Percentiles rank a stretch among this genome's conserved stretches.
Evolutionary conservation across 129 eudicot genomes (phyloP).

Genomic region (Lonicera japonica): DNA sequence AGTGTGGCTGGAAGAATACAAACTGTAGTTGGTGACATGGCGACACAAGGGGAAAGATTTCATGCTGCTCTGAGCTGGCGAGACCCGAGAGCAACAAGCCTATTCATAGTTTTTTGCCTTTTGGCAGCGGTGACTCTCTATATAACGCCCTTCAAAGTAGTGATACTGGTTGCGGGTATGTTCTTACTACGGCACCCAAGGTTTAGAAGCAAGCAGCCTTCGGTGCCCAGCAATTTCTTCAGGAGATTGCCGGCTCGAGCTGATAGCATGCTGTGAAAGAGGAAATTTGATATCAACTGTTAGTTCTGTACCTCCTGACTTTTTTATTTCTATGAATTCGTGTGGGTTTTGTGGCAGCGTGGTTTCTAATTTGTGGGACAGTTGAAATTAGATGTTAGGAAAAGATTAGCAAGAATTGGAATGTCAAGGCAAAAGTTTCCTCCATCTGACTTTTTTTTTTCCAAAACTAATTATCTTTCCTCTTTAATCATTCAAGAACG

Average conservation of each 20-base stretch:
- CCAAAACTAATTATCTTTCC: too few species aligned
- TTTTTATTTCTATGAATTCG: too few species aligned
- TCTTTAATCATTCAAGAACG: too few species aligned
- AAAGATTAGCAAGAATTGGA: too few species aligned
- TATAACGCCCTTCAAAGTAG: conserved; percentile 52
- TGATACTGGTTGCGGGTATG: conserved; percentile 45
- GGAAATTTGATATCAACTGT: background rate
- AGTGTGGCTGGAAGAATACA: conserved; percentile 64
- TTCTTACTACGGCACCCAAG: conserved; percentile 57
- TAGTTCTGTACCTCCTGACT: too few species aligned
- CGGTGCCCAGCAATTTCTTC: conserved; percentile 60
- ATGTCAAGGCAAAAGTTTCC: too few species aligned
- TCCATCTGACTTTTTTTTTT: too few species aligned
- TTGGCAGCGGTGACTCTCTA: conserved; percentile 47
- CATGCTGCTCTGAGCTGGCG: conserved; percentile 61
- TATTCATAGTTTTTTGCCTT: conserved; percentile 54
- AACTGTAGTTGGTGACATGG: conserved; percentile 65
- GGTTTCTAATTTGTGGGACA: too few species aligned
- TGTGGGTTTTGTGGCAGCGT: too few species aligned
- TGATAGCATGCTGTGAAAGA: conserved; percentile 53
- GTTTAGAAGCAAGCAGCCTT: conserved; percentile 54
- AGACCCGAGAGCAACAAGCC: conserved; percentile 54
- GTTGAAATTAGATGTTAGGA: too few species aligned
- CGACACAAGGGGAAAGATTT: conserved; percentile 61
- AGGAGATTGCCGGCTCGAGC: conserved; percentile 62